Evolutionary conservation across 345 rosid species (phyloP).

Genomic region (Aquilaria sinensis): DNA sequence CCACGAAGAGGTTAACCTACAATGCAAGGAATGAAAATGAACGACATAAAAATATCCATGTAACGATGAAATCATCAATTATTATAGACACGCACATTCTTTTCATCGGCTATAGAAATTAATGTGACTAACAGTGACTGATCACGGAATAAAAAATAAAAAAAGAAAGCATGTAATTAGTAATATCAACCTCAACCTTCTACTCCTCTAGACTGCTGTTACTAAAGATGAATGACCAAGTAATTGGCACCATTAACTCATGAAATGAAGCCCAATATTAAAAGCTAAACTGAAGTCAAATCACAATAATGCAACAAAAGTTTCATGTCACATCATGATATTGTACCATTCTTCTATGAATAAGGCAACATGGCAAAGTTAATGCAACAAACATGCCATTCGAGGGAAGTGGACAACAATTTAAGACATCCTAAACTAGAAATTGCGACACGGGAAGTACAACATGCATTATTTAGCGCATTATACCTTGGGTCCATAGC

Average conservation of each 20-base stretch:
- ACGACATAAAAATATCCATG: not conserved
- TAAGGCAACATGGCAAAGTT: not conserved
- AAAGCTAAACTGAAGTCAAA: too few species aligned
- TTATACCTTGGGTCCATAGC: conserved; percentile 75
- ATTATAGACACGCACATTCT: too few species aligned
- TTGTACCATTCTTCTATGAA: too few species aligned
- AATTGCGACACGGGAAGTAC: not conserved
- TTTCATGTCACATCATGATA: too few species aligned
- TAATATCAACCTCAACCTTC: too few species aligned
- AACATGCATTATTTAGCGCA: not conserved
- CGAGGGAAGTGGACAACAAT: too few species aligned
- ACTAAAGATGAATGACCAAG: too few species aligned
- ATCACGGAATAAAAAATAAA: conserved; percentile 9
- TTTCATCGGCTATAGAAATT: not conserved
- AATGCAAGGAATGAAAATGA: conserved; percentile 1
- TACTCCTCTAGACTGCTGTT: too few species aligned
- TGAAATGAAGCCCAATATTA: too few species aligned
- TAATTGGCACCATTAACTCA: too few species aligned
- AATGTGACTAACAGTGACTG: not conserved
- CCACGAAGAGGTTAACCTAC: conserved; percentile 91
- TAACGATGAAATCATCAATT: not conserved
- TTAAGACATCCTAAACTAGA: not conserved
- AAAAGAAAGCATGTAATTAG: not conserved
- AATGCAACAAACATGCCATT: not conserved
- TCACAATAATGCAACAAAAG: too few species aligned